These are phyloP conservation scores for Saprolegnia diclina DNA, from an alignment of 352 stramenopile genomes.

Conservation along the genomic window DNA sequence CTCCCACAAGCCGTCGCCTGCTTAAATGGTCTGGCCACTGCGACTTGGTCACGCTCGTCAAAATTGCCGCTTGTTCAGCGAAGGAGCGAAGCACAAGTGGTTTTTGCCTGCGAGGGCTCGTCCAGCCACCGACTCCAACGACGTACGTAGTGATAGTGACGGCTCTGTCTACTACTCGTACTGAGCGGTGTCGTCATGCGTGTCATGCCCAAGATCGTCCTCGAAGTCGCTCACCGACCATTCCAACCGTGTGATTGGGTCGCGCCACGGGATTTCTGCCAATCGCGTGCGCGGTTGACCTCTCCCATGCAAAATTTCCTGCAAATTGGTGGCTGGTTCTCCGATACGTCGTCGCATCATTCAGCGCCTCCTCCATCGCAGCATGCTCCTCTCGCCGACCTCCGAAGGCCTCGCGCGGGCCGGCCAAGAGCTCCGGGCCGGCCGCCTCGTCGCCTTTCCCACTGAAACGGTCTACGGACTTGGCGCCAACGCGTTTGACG, in stretches of 20 bases:
- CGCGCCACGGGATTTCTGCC: conserved; percentile 1
- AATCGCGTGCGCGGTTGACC: background rate
- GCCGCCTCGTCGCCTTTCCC: conserved; percentile 91
- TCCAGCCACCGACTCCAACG: no score
- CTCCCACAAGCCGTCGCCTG: no score
- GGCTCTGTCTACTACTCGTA: no score
- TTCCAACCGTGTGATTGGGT: background rate
- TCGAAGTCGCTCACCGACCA: background rate
- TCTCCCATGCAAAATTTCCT: conserved; percentile 11
- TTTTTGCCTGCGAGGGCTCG: no score
- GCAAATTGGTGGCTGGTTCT: conserved; percentile 2
- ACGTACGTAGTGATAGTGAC: no score
- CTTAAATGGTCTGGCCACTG: no score
- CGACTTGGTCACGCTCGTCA: no score
- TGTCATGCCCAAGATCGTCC: conserved; percentile 13
- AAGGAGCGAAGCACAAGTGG: no score
- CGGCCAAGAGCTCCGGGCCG: conserved; percentile 59
- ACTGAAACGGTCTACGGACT: conserved; percentile 99
- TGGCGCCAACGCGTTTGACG: conserved; percentile 95
- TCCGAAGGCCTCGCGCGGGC: conserved; percentile 30
- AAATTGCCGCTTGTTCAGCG: no score
- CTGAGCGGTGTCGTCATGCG: background rate
- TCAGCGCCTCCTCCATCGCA: background rate
- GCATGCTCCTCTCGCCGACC: conserved; percentile 26
- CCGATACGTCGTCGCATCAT: background rate